Evolutionary conservation across 192 early-diverging fungal genomes (phyloP), one percentile per base, ranked within the genome.

Genomic region (Oehlia diaphana): DNA sequence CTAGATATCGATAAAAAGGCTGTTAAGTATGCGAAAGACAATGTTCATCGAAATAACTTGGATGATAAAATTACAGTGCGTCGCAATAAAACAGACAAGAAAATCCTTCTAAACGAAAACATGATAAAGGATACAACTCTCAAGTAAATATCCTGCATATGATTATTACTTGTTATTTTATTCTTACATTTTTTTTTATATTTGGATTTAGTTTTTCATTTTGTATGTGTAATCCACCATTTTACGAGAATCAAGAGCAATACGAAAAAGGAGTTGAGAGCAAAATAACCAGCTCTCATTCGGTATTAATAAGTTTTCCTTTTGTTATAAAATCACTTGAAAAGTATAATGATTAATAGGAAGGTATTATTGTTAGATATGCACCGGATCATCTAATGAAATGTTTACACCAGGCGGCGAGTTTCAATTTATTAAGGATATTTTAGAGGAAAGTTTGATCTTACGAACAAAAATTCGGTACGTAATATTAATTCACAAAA

Each of bases 211-310:
- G 82, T 4, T 89, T 90, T 76, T 72, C 86, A 33, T 97, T 98
- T 74, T 90, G 89, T 53, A 95, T 98, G 93, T 97, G 95, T 82
- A 98, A 98, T 78, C 96, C 95, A 44, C 96, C 96, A 44, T 98
- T 97, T 79, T 98, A 94, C 77, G 84, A 78, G 12, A 88, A 84
- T 76, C 76, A 79, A 8, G 84, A 86, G 26, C 92, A 96, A 50
- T 89, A 92, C 13, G 75, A 86, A 26, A 80, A 81, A 14, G 83
- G 89, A 2, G 68, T 83, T 1, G 76, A 83, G 1, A 76, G 63
- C n/a, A 97, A 97, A 70, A 78, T 81, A 1, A 70, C 76, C 0
- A 63, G 72, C 35, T 90, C 95, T 39, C 42, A 47, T 63, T 47
- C 62, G 44, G 28, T 63, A 44, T n/a, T 19, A 58, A 14, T 19